phyloP scores from a whole-genome alignment of 225 moss, liverwort and hornwort species.

The Neckera pumila region DNA sequence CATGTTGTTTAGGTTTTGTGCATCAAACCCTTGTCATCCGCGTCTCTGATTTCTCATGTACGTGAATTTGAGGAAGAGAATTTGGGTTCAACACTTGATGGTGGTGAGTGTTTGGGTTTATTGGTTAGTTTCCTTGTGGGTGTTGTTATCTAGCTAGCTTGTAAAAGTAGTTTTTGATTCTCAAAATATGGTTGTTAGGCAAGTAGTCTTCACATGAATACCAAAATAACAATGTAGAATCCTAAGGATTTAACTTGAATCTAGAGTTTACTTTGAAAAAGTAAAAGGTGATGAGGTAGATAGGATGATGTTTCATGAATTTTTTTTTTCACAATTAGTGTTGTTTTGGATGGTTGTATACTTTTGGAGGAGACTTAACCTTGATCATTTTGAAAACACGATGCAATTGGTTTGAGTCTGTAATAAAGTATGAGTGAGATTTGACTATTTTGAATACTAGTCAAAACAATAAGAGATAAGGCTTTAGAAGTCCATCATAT shows the following conservation, averaged over 20 bases:
- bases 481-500: neutral
- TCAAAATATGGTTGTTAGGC: neutral
- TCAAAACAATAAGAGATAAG: neutral
- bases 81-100: neutral
- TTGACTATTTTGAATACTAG: too few species aligned
- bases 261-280: neutral
- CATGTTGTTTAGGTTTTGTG: neutral
- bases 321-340: neutral
- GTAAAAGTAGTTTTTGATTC: neutral
- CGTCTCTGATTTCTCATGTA: fast-evolving
- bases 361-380: neutral
- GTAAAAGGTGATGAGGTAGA: neutral
- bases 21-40: fast-evolving
- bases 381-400: neutral
- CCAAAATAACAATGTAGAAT: neutral
- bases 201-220: neutral
- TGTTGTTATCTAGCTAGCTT: neutral
- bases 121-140: neutral
- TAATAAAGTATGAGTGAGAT: neutral
- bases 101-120: neutral
- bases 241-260: neutral
- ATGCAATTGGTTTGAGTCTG: neutral
- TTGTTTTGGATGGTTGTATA: neutral
- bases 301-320: neutral
- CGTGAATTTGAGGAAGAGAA: neutral